Evolutionary conservation across 2,329 filamentous ascomycete species (phyloP), one percentile per base, ranked within the genome.

Genomic region (Alternaria sp.): DNA sequence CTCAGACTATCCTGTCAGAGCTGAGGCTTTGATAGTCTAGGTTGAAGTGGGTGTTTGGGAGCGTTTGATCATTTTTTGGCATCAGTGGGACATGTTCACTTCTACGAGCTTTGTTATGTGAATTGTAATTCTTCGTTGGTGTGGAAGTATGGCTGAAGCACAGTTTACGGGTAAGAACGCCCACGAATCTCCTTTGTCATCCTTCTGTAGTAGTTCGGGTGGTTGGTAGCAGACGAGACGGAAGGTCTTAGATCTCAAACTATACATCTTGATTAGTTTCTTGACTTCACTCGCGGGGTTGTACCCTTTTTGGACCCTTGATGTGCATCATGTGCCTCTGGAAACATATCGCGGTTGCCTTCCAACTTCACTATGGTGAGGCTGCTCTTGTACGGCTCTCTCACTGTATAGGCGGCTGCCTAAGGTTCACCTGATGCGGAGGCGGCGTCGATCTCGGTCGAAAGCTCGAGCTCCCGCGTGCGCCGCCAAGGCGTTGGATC

Each of bases 1-100:
- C 95, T 36, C 94, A 97, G 80, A 93, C 93, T 72, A 97, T 99
- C 72, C 83, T 99, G 69, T 89, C 91, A 74, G 93, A 95, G 78
- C 82, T 99, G 69, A 59, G 59, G 25, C 56, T 64, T 20, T 66
- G 62, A 64, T 36, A 5, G 25, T 38, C 27, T 28, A 27, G 25
- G 36, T 36, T 50, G 20, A 28, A 11, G 43, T 27, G 27, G 61
- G 43, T 22, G 44, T 59, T 44, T n/a, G 18, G 41, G 46, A 45
- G 53, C 36, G 18, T 53, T 53, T 54, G 14, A 50, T 49, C 36
- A 48, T 50, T 57, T 43, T 43, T 32, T 34, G 55, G 46, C 38
- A 54, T 59, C 49, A 50, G 45, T 46, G 54, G 27, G 25, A 46
- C 22, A 38, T 41, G 32, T 43, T 60, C 44, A 46, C 53, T 55